Percentiles rank a stretch among this genome's conserved stretches.
These are phyloP conservation scores for Eucalyptus fibrosa DNA, from an alignment of 345 rosid species.

Conservation along the genomic window DNA sequence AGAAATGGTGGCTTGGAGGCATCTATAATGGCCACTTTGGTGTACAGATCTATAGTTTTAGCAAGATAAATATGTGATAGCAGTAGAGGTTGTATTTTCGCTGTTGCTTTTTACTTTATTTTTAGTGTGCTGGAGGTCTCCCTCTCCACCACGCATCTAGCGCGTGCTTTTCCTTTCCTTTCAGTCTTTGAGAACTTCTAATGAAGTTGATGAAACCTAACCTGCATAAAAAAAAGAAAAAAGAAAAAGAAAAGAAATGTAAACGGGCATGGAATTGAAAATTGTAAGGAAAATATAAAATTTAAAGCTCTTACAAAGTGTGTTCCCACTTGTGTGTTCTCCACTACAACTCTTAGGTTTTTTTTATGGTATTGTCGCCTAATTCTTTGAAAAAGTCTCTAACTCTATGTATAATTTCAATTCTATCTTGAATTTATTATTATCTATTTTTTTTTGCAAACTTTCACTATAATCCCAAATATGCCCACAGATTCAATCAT, in stretches of 20 bases:
- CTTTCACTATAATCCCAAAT: too few species aligned
- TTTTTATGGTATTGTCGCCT: fast-evolving
- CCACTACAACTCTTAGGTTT: background rate
- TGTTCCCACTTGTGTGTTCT: too few species aligned
- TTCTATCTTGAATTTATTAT: too few species aligned
- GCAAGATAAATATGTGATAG: background rate
- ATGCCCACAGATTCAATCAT: too few species aligned
- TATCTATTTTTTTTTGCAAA: fast-evolving
- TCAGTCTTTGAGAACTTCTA: background rate
- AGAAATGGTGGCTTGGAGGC: background rate
- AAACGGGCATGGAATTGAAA: too few species aligned
- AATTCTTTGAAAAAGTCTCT: fast-evolving
- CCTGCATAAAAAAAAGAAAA: background rate
- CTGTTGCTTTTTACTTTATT: background rate
- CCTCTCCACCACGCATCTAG: background rate
- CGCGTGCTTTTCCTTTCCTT: background rate
- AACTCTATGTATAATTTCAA: too few species aligned
- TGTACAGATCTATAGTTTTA: background rate
- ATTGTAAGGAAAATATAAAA: too few species aligned
- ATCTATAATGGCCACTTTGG: background rate
- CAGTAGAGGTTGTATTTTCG: background rate
- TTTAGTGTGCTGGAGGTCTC: background rate
- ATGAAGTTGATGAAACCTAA: background rate
- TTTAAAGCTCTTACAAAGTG: fast-evolving
- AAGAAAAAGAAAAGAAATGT: too few species aligned